phyloP scores from a whole-genome alignment of 139 green algal genomes.

The Tetradesmus obliquus region DNA sequence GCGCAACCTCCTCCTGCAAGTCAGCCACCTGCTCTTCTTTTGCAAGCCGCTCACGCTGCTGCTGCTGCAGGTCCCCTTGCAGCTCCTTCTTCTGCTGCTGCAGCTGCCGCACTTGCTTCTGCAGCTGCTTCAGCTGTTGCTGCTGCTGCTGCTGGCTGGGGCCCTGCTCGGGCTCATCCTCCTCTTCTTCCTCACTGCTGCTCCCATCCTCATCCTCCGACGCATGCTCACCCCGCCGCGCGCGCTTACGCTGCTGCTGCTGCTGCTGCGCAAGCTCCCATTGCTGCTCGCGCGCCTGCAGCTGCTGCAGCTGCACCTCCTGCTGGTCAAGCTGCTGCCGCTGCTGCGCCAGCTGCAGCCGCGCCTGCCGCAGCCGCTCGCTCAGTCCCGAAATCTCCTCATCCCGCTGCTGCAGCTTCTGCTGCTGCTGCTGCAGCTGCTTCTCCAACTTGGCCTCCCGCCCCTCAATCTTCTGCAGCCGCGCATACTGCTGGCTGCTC shows the following conservation, averaged over 20 bases:
- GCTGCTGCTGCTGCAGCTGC: conserved; percentile 30
- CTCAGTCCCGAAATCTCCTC: background rate
- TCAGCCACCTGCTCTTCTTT: background rate
- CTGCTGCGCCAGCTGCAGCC: background rate
- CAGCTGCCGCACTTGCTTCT: conserved; percentile 18
- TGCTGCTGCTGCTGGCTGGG: background rate
- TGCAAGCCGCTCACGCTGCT: background rate
- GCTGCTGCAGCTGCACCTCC: background rate
- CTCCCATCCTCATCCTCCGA: background rate
- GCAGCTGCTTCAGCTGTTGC: conserved; percentile 11
- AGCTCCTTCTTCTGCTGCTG: conserved; percentile 28
- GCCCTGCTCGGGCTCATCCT: background rate
- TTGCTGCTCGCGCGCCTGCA: background rate
- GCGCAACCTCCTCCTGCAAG: background rate
- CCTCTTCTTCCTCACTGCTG: background rate
- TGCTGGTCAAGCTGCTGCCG: background rate
- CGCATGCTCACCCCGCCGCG: background rate
- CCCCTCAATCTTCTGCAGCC: background rate
- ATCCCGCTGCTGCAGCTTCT: background rate
- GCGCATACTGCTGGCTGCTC: conserved; percentile 11
- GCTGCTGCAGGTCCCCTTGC: conserved; percentile 6
- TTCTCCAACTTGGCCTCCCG: background rate
- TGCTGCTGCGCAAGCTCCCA: background rate
- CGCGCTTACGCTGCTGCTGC: background rate
- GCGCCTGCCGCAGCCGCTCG: background rate